phyloP scores from a whole-genome alignment of 495 filamentous ascomycete genomes.

The Daldinia bambusicola region DNA sequence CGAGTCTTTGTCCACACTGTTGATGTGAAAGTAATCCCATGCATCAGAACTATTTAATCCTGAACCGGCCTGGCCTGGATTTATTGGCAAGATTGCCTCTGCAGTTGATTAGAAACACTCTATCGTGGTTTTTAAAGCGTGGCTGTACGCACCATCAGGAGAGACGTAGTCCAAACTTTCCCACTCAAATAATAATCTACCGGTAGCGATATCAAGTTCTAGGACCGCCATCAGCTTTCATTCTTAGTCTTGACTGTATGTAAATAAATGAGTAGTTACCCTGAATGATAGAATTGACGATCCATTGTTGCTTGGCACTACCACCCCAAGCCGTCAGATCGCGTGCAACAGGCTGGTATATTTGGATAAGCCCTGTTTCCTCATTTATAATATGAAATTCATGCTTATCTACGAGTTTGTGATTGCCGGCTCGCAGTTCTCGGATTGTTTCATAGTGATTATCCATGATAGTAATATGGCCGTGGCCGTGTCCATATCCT shows the following conservation, averaged over 20 bases:
- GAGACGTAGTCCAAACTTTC: conserved; percentile 1
- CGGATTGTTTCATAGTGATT: conserved; percentile 65
- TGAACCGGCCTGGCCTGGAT: conserved; percentile 35
- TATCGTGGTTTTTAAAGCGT: neutral
- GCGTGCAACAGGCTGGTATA: conserved; percentile 56
- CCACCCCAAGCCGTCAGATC: conserved; percentile 57
- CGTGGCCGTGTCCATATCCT: conserved; percentile 64
- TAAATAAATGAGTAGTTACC: neutral
- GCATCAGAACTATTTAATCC: conserved; percentile 59
- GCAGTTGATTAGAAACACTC: neutral
- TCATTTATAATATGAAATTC: conserved; percentile 64
- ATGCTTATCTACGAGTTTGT: conserved; percentile 64
- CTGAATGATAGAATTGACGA: neutral
- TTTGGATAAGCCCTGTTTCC: conserved; percentile 62
- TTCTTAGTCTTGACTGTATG: accelerated
- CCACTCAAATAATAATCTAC: neutral
- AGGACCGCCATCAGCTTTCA: accelerated
- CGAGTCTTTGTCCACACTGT: conserved; percentile 68
- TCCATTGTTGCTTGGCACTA: conserved; percentile 49
- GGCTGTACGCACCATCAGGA: neutral
- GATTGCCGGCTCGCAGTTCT: conserved; percentile 63
- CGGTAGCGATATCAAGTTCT: neutral
- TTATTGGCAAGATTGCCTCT: neutral
- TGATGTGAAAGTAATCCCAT: conserved; percentile 75
- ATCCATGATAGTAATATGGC: conserved; percentile 62